phyloP scores from a whole-genome alignment of 192 early-diverging fungal species.

The Rhizophagus clarus region DNA sequence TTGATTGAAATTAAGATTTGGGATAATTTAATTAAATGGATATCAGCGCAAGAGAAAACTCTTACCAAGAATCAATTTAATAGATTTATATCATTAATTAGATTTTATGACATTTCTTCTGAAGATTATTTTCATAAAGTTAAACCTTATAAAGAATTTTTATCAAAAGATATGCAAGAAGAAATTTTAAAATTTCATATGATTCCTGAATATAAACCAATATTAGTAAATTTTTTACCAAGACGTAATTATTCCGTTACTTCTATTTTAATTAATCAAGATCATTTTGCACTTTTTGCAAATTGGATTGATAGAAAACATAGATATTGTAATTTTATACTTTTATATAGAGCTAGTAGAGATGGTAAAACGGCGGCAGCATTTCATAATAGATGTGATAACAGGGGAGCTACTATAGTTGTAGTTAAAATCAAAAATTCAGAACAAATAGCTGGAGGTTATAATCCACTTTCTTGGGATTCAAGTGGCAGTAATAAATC shows the following conservation, averaged over 20 bases:
- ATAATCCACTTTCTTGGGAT: too few species aligned
- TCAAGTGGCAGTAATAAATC: too few species aligned
- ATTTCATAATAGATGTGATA: too few species aligned
- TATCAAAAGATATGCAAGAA: background rate
- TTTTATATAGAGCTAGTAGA: too few species aligned
- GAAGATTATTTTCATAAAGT: constrained; percentile 9
- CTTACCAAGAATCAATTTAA: background rate
- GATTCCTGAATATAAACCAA: background rate
- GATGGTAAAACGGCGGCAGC: too few species aligned
- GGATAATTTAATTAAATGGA: constrained; percentile 28
- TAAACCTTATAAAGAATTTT: background rate
- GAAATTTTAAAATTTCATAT: constrained; percentile 14
- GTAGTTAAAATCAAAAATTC: too few species aligned
- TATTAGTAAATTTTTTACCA: background rate
- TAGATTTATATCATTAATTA: constrained; percentile 6
- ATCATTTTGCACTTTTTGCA: background rate
- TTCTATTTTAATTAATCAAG: background rate
- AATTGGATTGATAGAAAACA: constrained; percentile 19
- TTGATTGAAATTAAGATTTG: constrained; percentile 24
- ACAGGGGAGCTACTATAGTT: too few species aligned
- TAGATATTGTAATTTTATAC: background rate
- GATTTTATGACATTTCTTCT: constrained; percentile 12
- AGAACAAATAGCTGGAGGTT: too few species aligned
- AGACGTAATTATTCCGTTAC: background rate
- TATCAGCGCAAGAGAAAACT: background rate